A percentile compares a stretch with the other conserved stretches of the same genome.
phyloP scores from a whole-genome alignment of 352 stramenopile species.

The Pythium chondricola region DNA sequence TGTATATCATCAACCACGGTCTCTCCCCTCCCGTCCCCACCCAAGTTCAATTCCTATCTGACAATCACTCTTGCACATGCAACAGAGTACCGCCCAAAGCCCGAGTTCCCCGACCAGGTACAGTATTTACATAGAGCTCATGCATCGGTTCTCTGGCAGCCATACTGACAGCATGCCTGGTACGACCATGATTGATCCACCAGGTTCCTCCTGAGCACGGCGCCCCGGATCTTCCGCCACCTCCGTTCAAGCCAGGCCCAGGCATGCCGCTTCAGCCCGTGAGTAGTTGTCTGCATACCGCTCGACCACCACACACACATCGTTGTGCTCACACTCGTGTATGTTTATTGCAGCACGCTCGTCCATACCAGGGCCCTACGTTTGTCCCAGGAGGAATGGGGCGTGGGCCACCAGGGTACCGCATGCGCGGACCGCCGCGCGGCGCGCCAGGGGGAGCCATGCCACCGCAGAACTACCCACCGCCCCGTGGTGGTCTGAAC shows the following conservation, averaged over 20 bases:
- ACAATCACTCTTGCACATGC: no score
- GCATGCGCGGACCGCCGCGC: conserved; percentile 13
- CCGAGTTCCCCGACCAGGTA: conserved; percentile 13
- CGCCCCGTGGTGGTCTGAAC: conserved; percentile 14
- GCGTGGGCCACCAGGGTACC: conserved; percentile 16
- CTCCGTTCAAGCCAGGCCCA: conserved; percentile 15
- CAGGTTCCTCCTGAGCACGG: not conserved
- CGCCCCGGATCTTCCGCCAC: conserved; percentile 13
- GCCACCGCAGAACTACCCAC: conserved; percentile 10
- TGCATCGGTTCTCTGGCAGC: no score
- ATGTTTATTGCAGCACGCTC: conserved; percentile 9
- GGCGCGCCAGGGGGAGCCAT: conserved; percentile 4
- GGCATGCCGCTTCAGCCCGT: conserved; percentile 19
- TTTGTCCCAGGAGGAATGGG: conserved; percentile 17
- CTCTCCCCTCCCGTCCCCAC: no score
- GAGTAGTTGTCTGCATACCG: conserved; percentile 1
- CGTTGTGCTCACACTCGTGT: not conserved
- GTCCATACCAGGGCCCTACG: conserved; percentile 16
- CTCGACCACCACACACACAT: no score
- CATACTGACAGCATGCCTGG: no score
- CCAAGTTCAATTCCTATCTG: no score
- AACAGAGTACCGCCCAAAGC: conserved; percentile 18
- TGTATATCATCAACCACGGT: no score
- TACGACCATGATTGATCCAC: no score
- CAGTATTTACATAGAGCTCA: no score